phyloP scores from a whole-genome alignment of 768 basidiomycete species.

The Pisolithus albus region DNA sequence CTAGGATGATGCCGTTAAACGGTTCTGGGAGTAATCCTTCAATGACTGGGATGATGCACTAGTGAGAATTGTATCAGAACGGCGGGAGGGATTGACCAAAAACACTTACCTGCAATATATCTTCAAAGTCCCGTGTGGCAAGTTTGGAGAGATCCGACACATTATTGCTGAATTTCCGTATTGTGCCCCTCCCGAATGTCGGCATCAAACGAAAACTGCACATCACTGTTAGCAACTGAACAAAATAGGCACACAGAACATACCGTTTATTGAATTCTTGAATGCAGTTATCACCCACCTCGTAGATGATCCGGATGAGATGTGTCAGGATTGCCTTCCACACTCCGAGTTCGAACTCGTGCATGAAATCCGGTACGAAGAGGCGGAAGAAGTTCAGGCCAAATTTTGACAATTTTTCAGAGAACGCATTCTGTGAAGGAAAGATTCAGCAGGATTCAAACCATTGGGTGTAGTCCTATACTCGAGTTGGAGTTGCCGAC shows the following conservation, averaged over 20 bases:
- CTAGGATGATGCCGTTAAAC: too few species aligned
- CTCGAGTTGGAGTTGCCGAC: background rate
- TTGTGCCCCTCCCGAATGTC: conserved; percentile 28
- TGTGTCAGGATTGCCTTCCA: background rate
- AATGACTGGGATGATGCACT: too few species aligned
- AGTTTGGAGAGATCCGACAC: conserved; percentile 29
- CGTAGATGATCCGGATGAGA: background rate
- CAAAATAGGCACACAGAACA: background rate
- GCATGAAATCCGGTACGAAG: conserved; percentile 27
- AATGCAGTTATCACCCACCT: conserved; percentile 7
- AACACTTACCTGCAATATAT: conserved; percentile 26
- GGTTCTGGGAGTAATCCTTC: too few species aligned
- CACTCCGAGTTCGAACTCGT: conserved; percentile 16
- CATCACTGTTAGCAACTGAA: too few species aligned
- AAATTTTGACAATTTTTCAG: conserved; percentile 7
- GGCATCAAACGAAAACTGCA: conserved; percentile 17
- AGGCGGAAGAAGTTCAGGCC: conserved; percentile 22
- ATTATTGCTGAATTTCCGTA: conserved; percentile 27
- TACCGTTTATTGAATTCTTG: conserved; percentile 23
- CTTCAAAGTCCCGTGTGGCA: conserved; percentile 34
- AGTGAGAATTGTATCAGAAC: too few species aligned
- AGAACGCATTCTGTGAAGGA: conserved; percentile 28
- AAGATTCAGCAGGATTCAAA: background rate
- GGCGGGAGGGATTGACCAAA: too few species aligned
- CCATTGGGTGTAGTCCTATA: background rate